phyloP scores from a whole-genome alignment of 306 rosid genomes.

The Canavalia ensiformis region DNA sequence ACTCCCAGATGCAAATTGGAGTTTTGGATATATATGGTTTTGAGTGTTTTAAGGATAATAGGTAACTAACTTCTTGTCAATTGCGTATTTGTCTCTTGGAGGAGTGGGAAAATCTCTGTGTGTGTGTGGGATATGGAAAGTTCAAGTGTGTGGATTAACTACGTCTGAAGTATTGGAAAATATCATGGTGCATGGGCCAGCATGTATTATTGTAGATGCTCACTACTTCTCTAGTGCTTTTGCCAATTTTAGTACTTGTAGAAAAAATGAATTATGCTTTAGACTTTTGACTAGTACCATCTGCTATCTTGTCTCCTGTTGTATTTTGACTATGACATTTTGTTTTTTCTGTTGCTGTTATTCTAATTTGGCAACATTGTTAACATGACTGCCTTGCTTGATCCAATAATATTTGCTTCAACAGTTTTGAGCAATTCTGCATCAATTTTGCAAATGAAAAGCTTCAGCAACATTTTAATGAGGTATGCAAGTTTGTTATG shows the following conservation, averaged over 20 bases:
- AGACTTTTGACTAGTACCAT: constrained; percentile 15
- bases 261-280: constrained; percentile 17
- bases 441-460: constrained; percentile 95
- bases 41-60: constrained; percentile 90
- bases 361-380: constrained; percentile 32
- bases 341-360: constrained; percentile 29
- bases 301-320: neutral
- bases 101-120: neutral
- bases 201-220: neutral
- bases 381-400: neutral
- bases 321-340: constrained; percentile 6
- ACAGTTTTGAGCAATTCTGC: constrained; percentile 96
- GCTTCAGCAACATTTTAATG: constrained; percentile 92
- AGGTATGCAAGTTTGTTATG: constrained; percentile 57
- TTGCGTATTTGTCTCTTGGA: constrained; percentile 12
- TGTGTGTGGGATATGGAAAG: neutral
- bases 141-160: constrained; percentile 24
- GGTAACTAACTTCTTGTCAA: constrained; percentile 52
- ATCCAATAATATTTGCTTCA: constrained; percentile 34
- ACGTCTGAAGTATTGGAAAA: constrained; percentile 27
- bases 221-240: neutral
- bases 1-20: constrained; percentile 79
- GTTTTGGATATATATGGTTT: constrained; percentile 91
- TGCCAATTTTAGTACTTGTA: constrained; percentile 20
- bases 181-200: constrained; percentile 20